These are phyloP conservation scores for Saccharomyces hybrid DNA, from an alignment of 1,139 yeast species.

Conservation along the genomic window DNA sequence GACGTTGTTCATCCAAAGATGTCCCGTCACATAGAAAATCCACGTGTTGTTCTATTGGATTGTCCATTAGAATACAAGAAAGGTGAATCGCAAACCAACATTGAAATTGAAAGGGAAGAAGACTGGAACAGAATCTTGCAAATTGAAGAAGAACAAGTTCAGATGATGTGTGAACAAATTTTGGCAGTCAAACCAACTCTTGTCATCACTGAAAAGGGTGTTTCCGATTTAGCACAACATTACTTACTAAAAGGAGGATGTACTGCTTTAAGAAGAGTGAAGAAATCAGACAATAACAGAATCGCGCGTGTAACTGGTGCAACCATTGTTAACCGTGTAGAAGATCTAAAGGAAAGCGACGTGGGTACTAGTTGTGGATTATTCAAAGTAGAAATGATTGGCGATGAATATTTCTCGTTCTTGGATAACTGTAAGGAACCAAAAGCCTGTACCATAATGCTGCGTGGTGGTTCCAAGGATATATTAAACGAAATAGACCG, in stretches of 20 bases:
- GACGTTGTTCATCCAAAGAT: conserved; percentile 98
- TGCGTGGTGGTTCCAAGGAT: conserved; percentile 96
- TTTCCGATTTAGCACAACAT: conserved; percentile 96
- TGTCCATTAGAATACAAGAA: conserved; percentile 97
- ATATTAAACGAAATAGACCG: conserved; percentile 93
- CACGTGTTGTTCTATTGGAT: conserved; percentile 80
- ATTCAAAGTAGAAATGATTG: conserved; percentile 89
- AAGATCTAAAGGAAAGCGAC: conserved; percentile 85
- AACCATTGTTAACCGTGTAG: conserved; percentile 89
- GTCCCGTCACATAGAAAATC: conserved; percentile 83
- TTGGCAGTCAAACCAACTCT: conserved; percentile 83
- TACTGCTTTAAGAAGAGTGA: conserved; percentile 87
- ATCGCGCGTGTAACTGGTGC: conserved; percentile 98
- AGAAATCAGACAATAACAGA: conserved; percentile 93
- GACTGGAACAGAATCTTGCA: conserved; percentile 95
- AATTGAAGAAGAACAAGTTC: conserved; percentile 97
- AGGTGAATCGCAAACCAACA: conserved; percentile 97
- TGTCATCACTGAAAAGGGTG: conserved; percentile 97
- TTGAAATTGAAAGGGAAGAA: conserved; percentile 91
- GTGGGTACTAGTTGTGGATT: conserved; percentile 84
- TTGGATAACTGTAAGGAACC: conserved; percentile 77
- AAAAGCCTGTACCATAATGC: conserved; percentile 83
- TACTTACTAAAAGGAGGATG: conserved; percentile 89
- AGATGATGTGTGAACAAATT: conserved; percentile 75
- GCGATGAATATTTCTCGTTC: conserved; percentile 93